Evolutionary conservation across 345 rosid species (phyloP).

Genomic region (Gossypium bickii): DNA sequence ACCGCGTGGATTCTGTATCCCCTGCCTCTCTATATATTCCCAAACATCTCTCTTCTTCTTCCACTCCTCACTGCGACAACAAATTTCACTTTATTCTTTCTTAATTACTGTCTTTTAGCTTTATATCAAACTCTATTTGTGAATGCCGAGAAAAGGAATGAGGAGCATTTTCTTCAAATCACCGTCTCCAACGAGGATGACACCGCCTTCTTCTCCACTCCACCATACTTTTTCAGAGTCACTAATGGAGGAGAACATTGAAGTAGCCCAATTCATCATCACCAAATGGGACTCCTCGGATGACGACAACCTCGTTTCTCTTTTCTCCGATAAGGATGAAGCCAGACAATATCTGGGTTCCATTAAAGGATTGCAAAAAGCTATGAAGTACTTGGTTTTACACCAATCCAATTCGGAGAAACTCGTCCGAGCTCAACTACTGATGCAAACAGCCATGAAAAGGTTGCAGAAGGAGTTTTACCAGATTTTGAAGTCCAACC

Average conservation of each 20-base stretch:
- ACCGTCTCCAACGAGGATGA: constrained; percentile 19
- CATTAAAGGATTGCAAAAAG: constrained; percentile 46
- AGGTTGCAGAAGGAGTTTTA: constrained; percentile 67
- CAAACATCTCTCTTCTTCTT: background rate
- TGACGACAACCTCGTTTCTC: constrained; percentile 5
- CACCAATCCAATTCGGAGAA: constrained; percentile 36
- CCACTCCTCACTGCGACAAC: background rate
- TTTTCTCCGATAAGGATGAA: constrained; percentile 49
- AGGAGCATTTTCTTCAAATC: constrained; percentile 25
- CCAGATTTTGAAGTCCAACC: constrained; percentile 46
- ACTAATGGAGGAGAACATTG: constrained; percentile 45
- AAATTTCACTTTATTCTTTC: background rate
- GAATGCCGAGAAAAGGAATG: constrained; percentile 16
- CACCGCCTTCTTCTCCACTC: constrained; percentile 31
- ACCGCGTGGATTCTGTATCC: constrained; percentile 3
- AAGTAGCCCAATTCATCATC: constrained; percentile 35
- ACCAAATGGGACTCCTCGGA: constrained; percentile 37
- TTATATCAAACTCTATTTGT: background rate
- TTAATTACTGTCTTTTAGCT: too few species aligned
- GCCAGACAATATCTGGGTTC: constrained; percentile 48
- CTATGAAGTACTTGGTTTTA: constrained; percentile 46
- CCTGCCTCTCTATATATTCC: background rate
- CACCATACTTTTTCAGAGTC: constrained; percentile 52
- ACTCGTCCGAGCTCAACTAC: constrained; percentile 49
- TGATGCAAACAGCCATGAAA: constrained; percentile 63